These are phyloP conservation scores for Castanea crenata DNA, from an alignment of 306 rosid genomes.

Conservation along the genomic window DNA sequence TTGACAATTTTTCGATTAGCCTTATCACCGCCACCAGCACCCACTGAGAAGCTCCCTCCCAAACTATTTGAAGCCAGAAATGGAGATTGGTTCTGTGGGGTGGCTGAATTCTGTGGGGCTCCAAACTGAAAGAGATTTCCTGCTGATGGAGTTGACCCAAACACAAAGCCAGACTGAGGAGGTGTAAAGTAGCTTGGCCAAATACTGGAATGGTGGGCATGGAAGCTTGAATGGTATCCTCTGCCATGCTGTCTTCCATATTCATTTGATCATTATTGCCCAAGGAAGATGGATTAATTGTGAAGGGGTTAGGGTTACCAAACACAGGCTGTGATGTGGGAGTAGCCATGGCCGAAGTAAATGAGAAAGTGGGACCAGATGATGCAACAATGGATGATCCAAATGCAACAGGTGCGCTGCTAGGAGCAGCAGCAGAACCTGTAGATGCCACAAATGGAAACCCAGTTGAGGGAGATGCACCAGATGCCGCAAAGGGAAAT, in stretches of 20 bases:
- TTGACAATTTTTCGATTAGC: slow-evolving; percentile 48
- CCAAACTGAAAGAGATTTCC: slow-evolving; percentile 58
- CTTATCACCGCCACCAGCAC: slow-evolving; percentile 73
- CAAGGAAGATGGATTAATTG: slow-evolving; percentile 41
- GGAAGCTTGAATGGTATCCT: slow-evolving; percentile 61
- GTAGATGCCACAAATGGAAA: slow-evolving; percentile 34
- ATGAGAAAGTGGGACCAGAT: slow-evolving; percentile 53
- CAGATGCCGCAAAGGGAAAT: slow-evolving; percentile 18
- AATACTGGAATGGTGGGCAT: slow-evolving; percentile 41
- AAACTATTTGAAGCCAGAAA: slow-evolving; percentile 75
- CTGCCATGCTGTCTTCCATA: slow-evolving; percentile 96
- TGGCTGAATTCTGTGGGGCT: slow-evolving; percentile 44
- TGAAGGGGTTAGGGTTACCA: slow-evolving; percentile 41
- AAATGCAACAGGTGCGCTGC: slow-evolving; percentile 38
- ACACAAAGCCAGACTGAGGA: slow-evolving; percentile 51
- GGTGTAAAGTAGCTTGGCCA: slow-evolving; percentile 47
- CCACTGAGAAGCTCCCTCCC: slow-evolving; percentile 86
- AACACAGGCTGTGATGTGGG: slow-evolving; percentile 58
- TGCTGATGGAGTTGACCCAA: slow-evolving; percentile 52
- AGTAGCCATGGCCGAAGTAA: slow-evolving; percentile 44
- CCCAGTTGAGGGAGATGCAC: slow-evolving; percentile 20
- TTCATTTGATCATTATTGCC: slow-evolving; percentile 66
- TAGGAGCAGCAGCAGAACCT: slow-evolving; percentile 31
- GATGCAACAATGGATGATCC: slow-evolving; percentile 49
- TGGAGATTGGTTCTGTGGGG: slow-evolving; percentile 56